Evolutionary conservation across 129 eudicot genomes (phyloP).

Genomic region (Artemisia annua): DNA sequence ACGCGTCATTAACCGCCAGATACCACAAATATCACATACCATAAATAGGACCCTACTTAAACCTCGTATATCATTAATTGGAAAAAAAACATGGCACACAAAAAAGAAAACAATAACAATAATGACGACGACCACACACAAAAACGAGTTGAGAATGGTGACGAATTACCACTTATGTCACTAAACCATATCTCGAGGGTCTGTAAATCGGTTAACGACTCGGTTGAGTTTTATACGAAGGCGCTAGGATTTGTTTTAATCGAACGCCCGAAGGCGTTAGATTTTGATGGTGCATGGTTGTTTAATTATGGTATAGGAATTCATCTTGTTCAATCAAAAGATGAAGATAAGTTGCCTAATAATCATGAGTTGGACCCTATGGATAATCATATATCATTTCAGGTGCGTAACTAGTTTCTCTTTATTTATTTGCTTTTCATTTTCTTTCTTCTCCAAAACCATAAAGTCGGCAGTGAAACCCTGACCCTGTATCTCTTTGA

Average conservation of each 20-base stretch:
- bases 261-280: slow-evolving; percentile 65
- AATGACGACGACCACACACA: background rate
- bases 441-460: no score
- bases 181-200: slow-evolving; percentile 78
- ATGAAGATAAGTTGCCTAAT: slow-evolving; percentile 52
- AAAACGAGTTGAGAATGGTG: background rate
- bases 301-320: slow-evolving; percentile 76
- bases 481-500: no score
- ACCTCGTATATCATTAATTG: background rate
- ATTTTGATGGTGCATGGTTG: slow-evolving; percentile 85
- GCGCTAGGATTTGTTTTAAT: slow-evolving; percentile 70
- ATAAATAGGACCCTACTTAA: slow-evolving; percentile 25
- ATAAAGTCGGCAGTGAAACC: no score
- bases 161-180: slow-evolving; percentile 56
- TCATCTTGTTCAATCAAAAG: slow-evolving; percentile 64
- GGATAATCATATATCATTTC: slow-evolving; percentile 92
- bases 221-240: slow-evolving; percentile 66
- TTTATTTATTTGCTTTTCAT: no score
- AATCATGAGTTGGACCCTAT: slow-evolving; percentile 61
- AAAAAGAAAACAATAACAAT: background rate
- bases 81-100: slow-evolving; percentile 14
- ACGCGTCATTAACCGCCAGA: slow-evolving; percentile 33
- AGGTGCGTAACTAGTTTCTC: slow-evolving; percentile 46
- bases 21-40: background rate
- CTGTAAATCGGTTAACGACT: slow-evolving; percentile 64